These are phyloP conservation scores for Puccinia coronata DNA, from an alignment of 1,284 basidiomycete genomes.

Conservation along the genomic window DNA sequence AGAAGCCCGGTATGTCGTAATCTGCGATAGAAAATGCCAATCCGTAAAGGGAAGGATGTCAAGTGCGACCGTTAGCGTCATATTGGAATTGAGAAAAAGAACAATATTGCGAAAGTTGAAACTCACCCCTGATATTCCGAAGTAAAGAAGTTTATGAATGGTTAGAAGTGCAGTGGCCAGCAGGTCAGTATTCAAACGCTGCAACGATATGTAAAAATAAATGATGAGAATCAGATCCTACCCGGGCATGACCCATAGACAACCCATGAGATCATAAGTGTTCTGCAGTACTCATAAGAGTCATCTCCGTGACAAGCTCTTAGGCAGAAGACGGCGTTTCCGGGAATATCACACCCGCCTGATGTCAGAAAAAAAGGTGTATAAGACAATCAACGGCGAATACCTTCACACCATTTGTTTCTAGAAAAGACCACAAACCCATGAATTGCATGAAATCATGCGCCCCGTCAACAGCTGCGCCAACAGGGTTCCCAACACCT, in stretches of 20 bases:
- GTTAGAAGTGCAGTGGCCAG: not conserved
- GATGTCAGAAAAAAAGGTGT: not conserved
- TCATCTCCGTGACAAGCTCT: slow-evolving; percentile 53
- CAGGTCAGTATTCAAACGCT: not conserved
- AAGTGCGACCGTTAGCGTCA: not conserved
- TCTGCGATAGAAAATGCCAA: slow-evolving; percentile 27
- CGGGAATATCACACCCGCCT: slow-evolving; percentile 56
- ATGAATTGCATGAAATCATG: slow-evolving; percentile 55
- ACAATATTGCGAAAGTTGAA: not conserved
- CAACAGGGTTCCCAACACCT: slow-evolving; percentile 55
- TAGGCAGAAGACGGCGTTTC: slow-evolving; percentile 54
- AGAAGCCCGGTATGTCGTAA: slow-evolving; percentile 55
- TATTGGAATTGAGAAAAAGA: not conserved
- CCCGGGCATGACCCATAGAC: slow-evolving; percentile 47
- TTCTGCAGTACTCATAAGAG: slow-evolving; percentile 55
- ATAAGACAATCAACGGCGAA: not conserved
- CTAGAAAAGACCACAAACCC: not conserved
- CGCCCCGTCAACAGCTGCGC: slow-evolving; percentile 54
- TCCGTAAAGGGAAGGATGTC: not conserved
- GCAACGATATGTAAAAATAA: not conserved
- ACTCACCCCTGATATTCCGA: not conserved
- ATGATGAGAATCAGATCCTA: not conserved
- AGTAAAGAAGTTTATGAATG: no score
- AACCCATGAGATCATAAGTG: slow-evolving; percentile 56
- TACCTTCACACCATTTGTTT: not conserved